Percentiles rank a stretch among this genome's conserved stretches.
These are phyloP conservation scores for Chaetomiaceae sp. DNA, from an alignment of 2,329 filamentous ascomycete genomes.

Conservation along the genomic window DNA sequence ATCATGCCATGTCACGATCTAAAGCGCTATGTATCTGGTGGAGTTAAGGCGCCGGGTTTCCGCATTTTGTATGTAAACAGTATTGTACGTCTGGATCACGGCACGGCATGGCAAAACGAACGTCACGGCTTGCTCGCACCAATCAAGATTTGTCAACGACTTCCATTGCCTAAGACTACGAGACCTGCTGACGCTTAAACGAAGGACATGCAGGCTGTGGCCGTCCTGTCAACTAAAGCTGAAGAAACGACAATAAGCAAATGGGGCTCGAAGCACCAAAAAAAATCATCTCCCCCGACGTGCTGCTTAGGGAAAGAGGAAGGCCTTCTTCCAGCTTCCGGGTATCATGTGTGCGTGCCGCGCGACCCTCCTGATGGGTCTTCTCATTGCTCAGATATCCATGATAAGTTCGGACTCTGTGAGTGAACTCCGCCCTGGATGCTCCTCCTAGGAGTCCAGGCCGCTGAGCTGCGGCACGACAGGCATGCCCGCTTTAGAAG, in stretches of 20 bases:
- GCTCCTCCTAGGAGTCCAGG: conserved; percentile 14
- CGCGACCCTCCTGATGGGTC: conserved; percentile 11
- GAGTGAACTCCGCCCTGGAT: conserved; percentile 14
- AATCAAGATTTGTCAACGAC: conserved; percentile 6
- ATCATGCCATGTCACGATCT: too few species aligned
- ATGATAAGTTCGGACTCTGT: conserved; percentile 9
- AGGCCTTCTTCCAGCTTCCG: conserved; percentile 19
- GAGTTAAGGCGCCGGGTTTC: too few species aligned
- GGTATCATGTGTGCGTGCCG: conserved; percentile 26
- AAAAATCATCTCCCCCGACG: conserved; percentile 12
- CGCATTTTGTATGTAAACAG: too few species aligned
- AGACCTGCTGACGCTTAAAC: conserved; percentile 19
- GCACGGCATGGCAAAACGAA: not conserved
- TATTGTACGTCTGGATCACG: too few species aligned
- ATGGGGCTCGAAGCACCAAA: conserved; percentile 18
- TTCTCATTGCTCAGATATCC: conserved; percentile 15
- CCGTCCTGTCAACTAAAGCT: conserved; percentile 16
- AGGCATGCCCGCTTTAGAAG: conserved; percentile 49
- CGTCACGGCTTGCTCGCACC: not conserved
- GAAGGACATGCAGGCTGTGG: conserved; percentile 23
- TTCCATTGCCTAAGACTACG: conserved; percentile 22
- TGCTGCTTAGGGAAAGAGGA: conserved; percentile 15
- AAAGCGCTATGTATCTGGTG: too few species aligned
- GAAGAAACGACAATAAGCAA: conserved; percentile 18
- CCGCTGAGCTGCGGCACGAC: conserved; percentile 26